phyloP scores from a whole-genome alignment of 2,329 filamentous ascomycete species.

The Aschersonia sp. region DNA sequence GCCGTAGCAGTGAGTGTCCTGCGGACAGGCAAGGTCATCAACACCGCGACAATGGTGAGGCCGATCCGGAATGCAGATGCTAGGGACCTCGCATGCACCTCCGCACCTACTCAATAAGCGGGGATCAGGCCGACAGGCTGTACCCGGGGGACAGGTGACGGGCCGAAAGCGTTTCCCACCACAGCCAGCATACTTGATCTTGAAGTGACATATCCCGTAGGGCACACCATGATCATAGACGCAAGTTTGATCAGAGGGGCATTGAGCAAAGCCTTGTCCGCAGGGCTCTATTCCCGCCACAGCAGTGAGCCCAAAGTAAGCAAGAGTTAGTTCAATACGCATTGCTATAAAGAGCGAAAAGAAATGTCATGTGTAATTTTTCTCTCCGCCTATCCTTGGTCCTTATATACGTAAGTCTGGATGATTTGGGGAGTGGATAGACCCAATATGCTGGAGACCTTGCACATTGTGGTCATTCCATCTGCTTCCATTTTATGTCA shows the following conservation, averaged over 20 bases:
- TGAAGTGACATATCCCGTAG: background rate
- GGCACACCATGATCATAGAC: background rate
- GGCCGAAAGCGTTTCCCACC: background rate
- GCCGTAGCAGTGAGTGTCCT: background rate
- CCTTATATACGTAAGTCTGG: no score
- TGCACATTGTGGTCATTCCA: no score
- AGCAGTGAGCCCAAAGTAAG: no score
- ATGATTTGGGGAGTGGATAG: no score
- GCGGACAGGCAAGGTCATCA: background rate
- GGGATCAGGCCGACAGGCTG: slow-evolving; percentile 1
- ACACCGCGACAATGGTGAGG: background rate
- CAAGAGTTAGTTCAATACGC: no score
- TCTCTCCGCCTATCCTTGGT: no score
- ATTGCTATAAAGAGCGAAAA: no score
- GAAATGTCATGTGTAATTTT: no score
- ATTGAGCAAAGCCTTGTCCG: background rate
- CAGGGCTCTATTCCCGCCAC: no score
- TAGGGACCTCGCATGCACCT: background rate
- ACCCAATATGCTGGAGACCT: no score
- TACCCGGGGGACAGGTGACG: background rate
- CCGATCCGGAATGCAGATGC: background rate
- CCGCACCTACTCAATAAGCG: slow-evolving; percentile 12
- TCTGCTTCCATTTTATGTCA: no score
- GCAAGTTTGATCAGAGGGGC: background rate
- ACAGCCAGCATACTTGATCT: background rate